Base-by-base conservation (phyloP, 129 eudicot species). In the Flaveria ramosissima region DNA sequence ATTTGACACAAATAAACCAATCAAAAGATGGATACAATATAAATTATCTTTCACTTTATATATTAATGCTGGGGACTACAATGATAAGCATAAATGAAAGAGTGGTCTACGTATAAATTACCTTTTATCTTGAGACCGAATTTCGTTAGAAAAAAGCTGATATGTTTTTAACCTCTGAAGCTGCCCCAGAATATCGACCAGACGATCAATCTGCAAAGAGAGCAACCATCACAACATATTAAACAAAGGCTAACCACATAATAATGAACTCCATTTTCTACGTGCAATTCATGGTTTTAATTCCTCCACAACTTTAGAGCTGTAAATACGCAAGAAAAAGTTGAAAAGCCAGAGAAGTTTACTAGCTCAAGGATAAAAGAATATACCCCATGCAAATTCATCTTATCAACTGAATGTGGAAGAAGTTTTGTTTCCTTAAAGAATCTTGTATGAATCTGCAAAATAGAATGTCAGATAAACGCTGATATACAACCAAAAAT, bases 401-500 rank as follows among this genome's bases (percentile, higher is more conserved):
- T 86, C 82, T 81, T 75, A 79, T 85, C 87, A 74, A 76, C 85
- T 30, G 86, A 70, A 15, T 81, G 76, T 41, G 91, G 62, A 82
- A 88, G 61, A 79, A 85, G 48, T 67, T 84, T 71, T 51, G 78
- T 52, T 73, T 75, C 84, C 73, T 81, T 84, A 5, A 70, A 84
- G 77, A 84, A 81, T 80, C 79, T 90, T 57, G 86, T 77, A 66
- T 81, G 72, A 36, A 85, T 82, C 98, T 92, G 92, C 87, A 86
- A 76, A 69, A 69, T n/a, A 68, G 19, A 72, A 73, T 74, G 66
- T 78, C 70, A 64, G 69, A 64, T 47, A 30, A 47, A 64, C 43
- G 10, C 74, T 55, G 71, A 74, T 55, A 70, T 17, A 63, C 11
- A 10, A 63, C 71, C 63, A 62, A 47, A 11, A 43, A 43, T 55